Base-by-base conservation (phyloP, 2,329 filamentous ascomycete species). In the Botrytis medusae region DNA sequence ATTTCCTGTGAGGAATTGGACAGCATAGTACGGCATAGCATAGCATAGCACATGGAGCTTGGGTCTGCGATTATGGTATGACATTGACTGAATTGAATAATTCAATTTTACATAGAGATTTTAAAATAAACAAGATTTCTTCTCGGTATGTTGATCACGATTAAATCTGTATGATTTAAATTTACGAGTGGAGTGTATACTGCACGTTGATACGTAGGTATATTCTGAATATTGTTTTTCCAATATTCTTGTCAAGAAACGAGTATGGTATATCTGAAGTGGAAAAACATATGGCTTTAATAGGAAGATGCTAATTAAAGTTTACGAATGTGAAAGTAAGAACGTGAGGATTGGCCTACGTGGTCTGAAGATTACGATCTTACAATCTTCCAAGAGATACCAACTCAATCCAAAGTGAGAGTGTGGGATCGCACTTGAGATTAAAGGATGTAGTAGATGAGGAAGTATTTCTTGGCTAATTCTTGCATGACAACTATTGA, bases 21-120 rank as follows among this genome's bases (percentile, higher is more conserved):
- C 37, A 54, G 65, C 12, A 57, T 69, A 57, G 48, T 22, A 67
- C 16, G 57, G 57, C 60, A 62, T 62, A 12, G 59, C 60, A 25
- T 61, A 25, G 34, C 57, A 63, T 63, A 44, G n/a, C 25, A 44
- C 20, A 44, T 29, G 34, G 48, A 42, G 25, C 25, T 29, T 6
- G 37, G 37, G 29, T 32, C 22, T 69, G 25, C 10, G 42, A 57
- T 42, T 37, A 32, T 25, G 48, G n/a, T 57, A 32, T 51, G 2
- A 57, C 34, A 29, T 42, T 57, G 34, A 14, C 16, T 22, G 25
- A 25, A 20, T 54, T 9, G 46, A 42, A 42, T 22, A 57, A 42
- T 34, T 40, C 25, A 42, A 42, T 42, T 54, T 25, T 29, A 68
- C 16, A 57, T 57, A 42, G n/a, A 54, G 48, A 22, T 0, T 1